Base-by-base conservation (phyloP, 163 green algal genomes). In the Scenedesmus sp. region DNA sequence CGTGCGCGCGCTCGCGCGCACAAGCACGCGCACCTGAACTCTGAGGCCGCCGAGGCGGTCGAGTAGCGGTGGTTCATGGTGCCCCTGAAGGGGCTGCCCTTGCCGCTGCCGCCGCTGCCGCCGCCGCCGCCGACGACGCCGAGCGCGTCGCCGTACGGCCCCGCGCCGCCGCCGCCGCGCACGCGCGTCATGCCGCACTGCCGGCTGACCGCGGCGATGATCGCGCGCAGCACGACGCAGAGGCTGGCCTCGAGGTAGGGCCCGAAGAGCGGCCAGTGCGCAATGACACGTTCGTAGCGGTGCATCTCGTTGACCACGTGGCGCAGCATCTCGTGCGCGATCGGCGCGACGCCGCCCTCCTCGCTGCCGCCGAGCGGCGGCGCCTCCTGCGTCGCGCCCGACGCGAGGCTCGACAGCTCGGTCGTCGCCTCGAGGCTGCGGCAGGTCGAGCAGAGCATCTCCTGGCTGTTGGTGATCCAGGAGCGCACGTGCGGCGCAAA, bases 251-350 rank as follows among this genome's bases (percentile, higher is more conserved):
- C 92, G 45, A 96, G 81, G 66, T 89, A 83, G 4, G 87, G 87
- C 18, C 84, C 88, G 70, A 92, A 95, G 34, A 84, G 54, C 13
- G 89, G 87, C 92, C 92, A 96, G 85, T 94, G 92, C 31, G 71
- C 85, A 66, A 96, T 83, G 63, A 96, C 87, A 34, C 87, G 84
- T 74, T 91, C 87, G 77, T 95, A 96, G 39, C 79, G 62, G 66
- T 79, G 66, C 67, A 87, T 83, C 73, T 86, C 78, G 24, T 81
- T 83, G 57, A 85, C 75, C 31, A 83, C 54, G 22, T 54, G 26
- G 22, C 58, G 66, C 70, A 92, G 79, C 85, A 94, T 91, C 64
- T 88, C 89, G 54, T 87, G 83, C 29, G 90, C 86, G 36, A 94
- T 86, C 14, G 88, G 88, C 13, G 86, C 83, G 53, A 92, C 81